Conservation (phyloP, 768 basidiomycete genomes). For the Tulasnella sp. region DNA sequence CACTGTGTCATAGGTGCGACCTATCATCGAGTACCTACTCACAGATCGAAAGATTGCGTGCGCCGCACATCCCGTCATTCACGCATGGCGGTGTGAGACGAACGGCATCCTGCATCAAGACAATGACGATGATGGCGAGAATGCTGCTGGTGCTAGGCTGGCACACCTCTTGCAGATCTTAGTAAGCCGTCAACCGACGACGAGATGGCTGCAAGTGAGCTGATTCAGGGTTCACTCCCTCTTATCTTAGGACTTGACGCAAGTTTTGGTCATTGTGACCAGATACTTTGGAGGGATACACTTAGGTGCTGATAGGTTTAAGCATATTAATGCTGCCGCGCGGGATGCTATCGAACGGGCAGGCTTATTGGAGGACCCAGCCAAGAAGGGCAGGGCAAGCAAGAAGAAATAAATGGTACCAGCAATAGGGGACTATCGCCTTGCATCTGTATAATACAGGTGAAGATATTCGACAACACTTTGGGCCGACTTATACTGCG, state of each 20-base stretch:
- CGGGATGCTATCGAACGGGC: conserved; percentile 80
- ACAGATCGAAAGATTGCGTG: conserved; percentile 62
- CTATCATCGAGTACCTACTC: conserved; percentile 54
- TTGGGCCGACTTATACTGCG: no score
- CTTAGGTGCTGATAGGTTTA: conserved; percentile 64
- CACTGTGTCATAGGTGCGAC: conserved; percentile 41
- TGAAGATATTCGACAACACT: no score
- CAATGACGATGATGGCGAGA: conserved; percentile 92
- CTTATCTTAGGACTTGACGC: conserved; percentile 52
- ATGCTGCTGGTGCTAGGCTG: conserved; percentile 80
- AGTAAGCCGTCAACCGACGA: conserved; percentile 32
- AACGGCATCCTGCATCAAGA: conserved; percentile 68
- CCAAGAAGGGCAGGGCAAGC: background rate
- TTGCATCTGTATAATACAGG: no score
- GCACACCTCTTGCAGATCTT: conserved; percentile 86
- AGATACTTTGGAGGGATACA: conserved; percentile 90
- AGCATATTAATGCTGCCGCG: conserved; percentile 91
- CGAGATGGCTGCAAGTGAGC: background rate
- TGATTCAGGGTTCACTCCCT: conserved; percentile 1
- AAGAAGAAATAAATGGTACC: background rate
- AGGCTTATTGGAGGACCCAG: conserved; percentile 49
- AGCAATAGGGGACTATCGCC: no score
- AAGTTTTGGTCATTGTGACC: conserved; percentile 85
- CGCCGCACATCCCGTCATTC: conserved; percentile 68
- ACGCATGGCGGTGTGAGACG: conserved; percentile 70